Conservation (phyloP, 176 grass and related monocot species). For the Musa acuminata region DNA sequence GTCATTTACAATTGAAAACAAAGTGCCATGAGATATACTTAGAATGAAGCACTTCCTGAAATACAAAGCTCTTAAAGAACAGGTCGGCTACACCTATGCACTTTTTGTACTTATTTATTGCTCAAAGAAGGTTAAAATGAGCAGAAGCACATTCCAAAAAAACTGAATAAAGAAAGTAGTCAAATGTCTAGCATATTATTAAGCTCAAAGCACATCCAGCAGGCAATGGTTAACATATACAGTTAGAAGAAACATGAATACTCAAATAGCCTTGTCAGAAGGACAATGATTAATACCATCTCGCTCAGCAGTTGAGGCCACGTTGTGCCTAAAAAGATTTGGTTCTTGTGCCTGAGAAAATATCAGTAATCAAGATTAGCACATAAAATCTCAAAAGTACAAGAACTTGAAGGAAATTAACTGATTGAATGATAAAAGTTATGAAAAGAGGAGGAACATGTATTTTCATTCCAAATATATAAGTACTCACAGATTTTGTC, state of each 20-base stretch:
- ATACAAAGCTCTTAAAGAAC: not conserved
- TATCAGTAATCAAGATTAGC: slow-evolving; percentile 16
- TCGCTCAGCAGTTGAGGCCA: slow-evolving; percentile 81
- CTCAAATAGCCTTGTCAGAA: slow-evolving; percentile 11
- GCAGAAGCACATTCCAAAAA: not conserved
- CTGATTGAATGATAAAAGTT: not conserved
- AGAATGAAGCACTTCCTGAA: not conserved
- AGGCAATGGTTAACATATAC: not conserved
- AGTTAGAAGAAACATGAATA: slow-evolving; percentile 2
- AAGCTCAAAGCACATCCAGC: not conserved
- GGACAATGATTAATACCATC: slow-evolving; percentile 50
- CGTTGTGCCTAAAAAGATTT: slow-evolving; percentile 78
- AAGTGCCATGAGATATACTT: not conserved
- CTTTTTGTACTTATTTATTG: no score
- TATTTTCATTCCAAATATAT: not conserved
- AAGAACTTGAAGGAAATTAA: slow-evolving; percentile 11
- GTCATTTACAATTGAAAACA: not conserved
- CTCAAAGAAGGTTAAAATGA: not conserved
- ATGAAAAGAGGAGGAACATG: not conserved
- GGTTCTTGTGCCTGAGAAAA: slow-evolving; percentile 66
- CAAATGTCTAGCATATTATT: not conserved
- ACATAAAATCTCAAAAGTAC: slow-evolving; percentile 2
- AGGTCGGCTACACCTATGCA: not conserved
- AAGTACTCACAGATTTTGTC: slow-evolving; percentile 61
- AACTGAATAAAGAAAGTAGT: not conserved